Base-by-base conservation (phyloP, 2,329 filamentous ascomycete genomes). In the Plectosphaerella cucumerina region DNA sequence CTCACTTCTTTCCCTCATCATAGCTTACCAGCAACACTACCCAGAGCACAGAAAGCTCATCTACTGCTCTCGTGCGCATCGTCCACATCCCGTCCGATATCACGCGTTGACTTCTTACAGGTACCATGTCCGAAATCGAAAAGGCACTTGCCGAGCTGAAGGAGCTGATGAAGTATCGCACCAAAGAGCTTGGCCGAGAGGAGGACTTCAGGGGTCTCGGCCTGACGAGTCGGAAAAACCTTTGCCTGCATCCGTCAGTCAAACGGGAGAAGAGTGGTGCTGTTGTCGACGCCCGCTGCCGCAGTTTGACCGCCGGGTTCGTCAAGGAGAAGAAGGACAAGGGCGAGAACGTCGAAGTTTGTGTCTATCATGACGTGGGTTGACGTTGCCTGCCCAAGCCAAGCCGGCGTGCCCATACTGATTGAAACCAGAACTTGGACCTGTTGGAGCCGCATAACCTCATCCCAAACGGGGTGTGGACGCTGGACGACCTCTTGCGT, bases 101-200 rank as follows among this genome's bases (percentile, higher is more conserved):
- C 44, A 31, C 8, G 12, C 9, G 15, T 23, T 17, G 17, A 34
- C 5, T 8, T 8, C 43, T 50, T 15, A 52, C 46, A 84, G 81
- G 81, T 74, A 99, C 94, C 51, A 99, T 99, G 92, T 99, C 94
- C 35, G 94, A 99, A 73, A 99, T 99, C 63, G 94, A 99, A 67
- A 99, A 99, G 72, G 94, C 95, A 0, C 72, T 99, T 48, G 89
- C 90, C 10, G 94, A 99, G 70, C 69, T 99, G 60, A 91, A 94
- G 67, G 86, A 85, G 21, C 72, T 99, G 49, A 99, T 99, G 92
- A 95, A 95, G 65, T 97, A 96, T 64, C 87, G 94, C 15, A 76
- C 90, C 6, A 82, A 96, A 56, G 84, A 97, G 67, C 80, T 99
- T n/a, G 94, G 94, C 1, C 78, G 87, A 53, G 87, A 87, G 56